A percentile compares a stretch with the other conserved stretches of the same genome.
Evolutionary conservation across 2,329 filamentous ascomycete genomes (phyloP).

Genomic region (Fusarium citri): DNA sequence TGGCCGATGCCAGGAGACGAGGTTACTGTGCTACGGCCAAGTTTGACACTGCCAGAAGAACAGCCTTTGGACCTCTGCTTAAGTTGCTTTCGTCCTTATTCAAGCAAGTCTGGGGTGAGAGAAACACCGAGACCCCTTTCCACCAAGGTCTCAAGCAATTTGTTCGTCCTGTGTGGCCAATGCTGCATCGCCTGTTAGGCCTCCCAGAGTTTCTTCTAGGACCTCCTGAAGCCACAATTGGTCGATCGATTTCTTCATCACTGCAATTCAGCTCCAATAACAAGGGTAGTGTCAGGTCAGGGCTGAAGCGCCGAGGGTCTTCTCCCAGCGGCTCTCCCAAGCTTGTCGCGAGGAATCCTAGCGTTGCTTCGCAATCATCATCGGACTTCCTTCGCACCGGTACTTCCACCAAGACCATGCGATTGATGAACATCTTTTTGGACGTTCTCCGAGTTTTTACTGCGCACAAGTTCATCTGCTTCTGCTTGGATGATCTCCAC

Average conservation of each 20-base stretch:
- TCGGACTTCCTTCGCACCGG: slow-evolving; percentile 71
- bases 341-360: slow-evolving; percentile 50
- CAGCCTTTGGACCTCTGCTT: slow-evolving; percentile 71
- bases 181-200: slow-evolving; percentile 70
- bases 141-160: slow-evolving; percentile 72
- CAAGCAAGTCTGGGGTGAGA: slow-evolving; percentile 75
- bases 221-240: slow-evolving; percentile 54
- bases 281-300: slow-evolving; percentile 47
- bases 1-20: slow-evolving; percentile 68
- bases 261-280: slow-evolving; percentile 50
- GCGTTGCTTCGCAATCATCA: slow-evolving; percentile 62
- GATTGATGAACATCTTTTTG: slow-evolving; percentile 87
- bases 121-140: slow-evolving; percentile 72
- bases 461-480: slow-evolving; percentile 85
- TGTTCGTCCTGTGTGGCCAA: slow-evolving; percentile 72
- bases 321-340: slow-evolving; percentile 61
- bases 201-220: slow-evolving; percentile 77
- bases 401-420: slow-evolving; percentile 71
- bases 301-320: slow-evolving; percentile 59
- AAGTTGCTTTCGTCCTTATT: slow-evolving; percentile 75
- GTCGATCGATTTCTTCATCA: slow-evolving; percentile 54
- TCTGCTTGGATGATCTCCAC: slow-evolving; percentile 90
- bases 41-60: slow-evolving; percentile 71
- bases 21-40: slow-evolving; percentile 75
- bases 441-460: slow-evolving; percentile 87